phyloP scores from a whole-genome alignment of 1,284 basidiomycete species.

The Xerocomus minutiporus region DNA sequence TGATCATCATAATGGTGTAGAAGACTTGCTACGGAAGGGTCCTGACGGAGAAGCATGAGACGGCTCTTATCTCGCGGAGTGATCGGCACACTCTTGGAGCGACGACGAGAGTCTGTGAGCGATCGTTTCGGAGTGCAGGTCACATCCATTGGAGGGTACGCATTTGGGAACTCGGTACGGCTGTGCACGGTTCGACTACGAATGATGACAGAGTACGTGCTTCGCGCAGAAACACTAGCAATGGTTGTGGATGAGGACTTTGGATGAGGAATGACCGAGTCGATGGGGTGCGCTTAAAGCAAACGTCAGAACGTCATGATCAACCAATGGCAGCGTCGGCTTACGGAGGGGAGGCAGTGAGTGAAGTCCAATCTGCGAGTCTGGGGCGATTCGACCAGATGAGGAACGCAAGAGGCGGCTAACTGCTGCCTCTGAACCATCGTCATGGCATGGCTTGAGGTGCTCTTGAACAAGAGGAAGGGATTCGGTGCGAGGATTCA shows the following conservation, averaged over 20 bases:
- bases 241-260: conserved; percentile 45
- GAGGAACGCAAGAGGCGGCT: conserved; percentile 66
- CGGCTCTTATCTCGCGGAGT: conserved; percentile 49
- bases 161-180: conserved; percentile 59
- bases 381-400: conserved; percentile 57
- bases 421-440: conserved; percentile 55
- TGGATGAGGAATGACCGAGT: conserved; percentile 48
- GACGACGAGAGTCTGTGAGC: conserved; percentile 28
- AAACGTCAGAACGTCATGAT: background rate
- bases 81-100: conserved; percentile 32
- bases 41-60: conserved; percentile 57
- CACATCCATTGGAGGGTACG: conserved; percentile 42
- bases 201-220: conserved; percentile 67
- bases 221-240: conserved; percentile 48
- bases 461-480: conserved; percentile 11
- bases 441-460: conserved; percentile 24
- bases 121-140: conserved; percentile 25
- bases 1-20: conserved; percentile 68
- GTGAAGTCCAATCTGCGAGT: conserved; percentile 51
- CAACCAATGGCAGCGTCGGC: conserved; percentile 25
- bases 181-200: conserved; percentile 57
- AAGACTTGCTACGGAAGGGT: conserved; percentile 71
- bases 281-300: conserved; percentile 59
- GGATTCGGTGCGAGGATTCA: conserved; percentile 6
- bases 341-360: conserved; percentile 64